A percentile compares a stretch with the other conserved stretches of the same genome.
phyloP scores from a whole-genome alignment of 805 yeast genomes.

The Candida multigemmis region DNA sequence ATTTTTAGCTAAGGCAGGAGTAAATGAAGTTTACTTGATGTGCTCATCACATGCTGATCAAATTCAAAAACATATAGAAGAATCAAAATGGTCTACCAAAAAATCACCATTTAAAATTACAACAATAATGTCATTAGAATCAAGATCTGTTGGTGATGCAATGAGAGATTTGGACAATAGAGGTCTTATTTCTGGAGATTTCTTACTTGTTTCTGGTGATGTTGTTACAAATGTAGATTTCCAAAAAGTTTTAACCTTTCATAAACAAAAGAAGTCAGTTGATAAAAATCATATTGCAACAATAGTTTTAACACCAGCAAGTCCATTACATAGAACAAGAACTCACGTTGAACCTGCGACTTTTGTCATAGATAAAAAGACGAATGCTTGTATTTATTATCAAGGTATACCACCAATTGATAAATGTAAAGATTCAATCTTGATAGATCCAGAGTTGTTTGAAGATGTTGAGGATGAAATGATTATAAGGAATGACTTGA shows the following conservation, averaged over 20 bases:
- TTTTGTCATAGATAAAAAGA: constrained; percentile 67
- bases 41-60: constrained; percentile 89
- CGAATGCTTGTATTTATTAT: constrained; percentile 74
- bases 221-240: constrained; percentile 90
- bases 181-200: constrained; percentile 85
- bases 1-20: constrained; percentile 85
- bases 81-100: constrained; percentile 54
- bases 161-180: constrained; percentile 92
- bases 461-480: constrained; percentile 66
- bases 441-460: constrained; percentile 77
- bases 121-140: constrained; percentile 76
- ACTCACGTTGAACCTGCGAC: constrained; percentile 76
- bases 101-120: constrained; percentile 76
- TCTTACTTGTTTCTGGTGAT: constrained; percentile 85
- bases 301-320: constrained; percentile 83
- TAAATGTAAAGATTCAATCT: constrained; percentile 29
- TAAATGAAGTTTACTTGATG: constrained; percentile 80
- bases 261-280: constrained; percentile 54
- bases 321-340: constrained; percentile 78
- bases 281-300: constrained; percentile 93
- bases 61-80: constrained; percentile 71
- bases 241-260: constrained; percentile 61
- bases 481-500: constrained; percentile 79
- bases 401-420: constrained; percentile 60
- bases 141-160: constrained; percentile 92